Base-by-base conservation (phyloP, 1,139 yeast species). In the Wickerhamomyces sp. region DNA sequence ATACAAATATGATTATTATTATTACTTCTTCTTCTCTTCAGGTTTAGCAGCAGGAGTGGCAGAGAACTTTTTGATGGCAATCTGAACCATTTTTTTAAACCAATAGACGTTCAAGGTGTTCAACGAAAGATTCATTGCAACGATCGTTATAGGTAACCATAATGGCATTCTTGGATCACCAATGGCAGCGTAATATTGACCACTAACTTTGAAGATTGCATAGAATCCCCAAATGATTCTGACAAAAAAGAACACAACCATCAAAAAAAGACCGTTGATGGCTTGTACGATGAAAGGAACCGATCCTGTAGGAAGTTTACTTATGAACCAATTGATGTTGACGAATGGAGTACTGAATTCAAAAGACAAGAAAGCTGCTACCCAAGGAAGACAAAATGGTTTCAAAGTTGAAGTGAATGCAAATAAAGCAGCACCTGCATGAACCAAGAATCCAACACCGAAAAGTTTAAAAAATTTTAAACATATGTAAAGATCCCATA, bases 281-380 rank as follows among this genome's bases (percentile, higher is more conserved):
- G 75, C 57, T 41, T 81, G 76, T 28, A 78, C 50, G 44, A 59
- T 65, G 23, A 68, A 72, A 32, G 84, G 75, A 31, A 84, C 63
- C 5, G 73, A 61, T 9, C 67, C 66, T 5, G 67, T 66, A 2
- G 94, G 88, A 30, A 88, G 66, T 52, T 82, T 83, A 33, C 83
- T 70, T 8, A 91, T 83, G 56, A 85, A 82, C 96, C 96, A 91
- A 58, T 93, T 87, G 52, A 87, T 62, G 61, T 91, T 89, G 39
- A 91, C 88, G 57, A 93, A 91, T 11, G 98, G 98, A 2, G 97
- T 88, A 28, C 95, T 83, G 36, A 85, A 72, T 60, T 91, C 99
- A 61, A 88, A 91, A 26, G 86, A 53, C 49, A 93, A 66, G 59
- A 89, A 91, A 20, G 80, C 78, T 1, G 95, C 93, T 23, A 84